These are phyloP conservation scores for Yamadazyma triangularis DNA, from an alignment of 1,139 yeast species.

Conservation along the genomic window DNA sequence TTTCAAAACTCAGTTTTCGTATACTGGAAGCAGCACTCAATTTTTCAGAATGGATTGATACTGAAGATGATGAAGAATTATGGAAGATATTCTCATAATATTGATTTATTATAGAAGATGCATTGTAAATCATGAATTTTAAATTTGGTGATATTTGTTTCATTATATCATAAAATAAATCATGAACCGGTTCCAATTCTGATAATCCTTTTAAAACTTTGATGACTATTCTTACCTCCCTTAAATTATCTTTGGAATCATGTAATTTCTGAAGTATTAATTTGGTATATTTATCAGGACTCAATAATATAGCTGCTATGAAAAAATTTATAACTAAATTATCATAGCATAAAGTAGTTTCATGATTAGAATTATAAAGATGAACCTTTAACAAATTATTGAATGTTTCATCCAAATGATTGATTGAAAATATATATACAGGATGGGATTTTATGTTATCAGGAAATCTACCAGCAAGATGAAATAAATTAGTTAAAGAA, in stretches of 20 bases:
- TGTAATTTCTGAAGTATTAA: slow-evolving; percentile 21
- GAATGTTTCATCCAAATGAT: slow-evolving; percentile 36
- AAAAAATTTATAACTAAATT: slow-evolving; percentile 35
- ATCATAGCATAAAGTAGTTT: slow-evolving; percentile 11
- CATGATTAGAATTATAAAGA: slow-evolving; percentile 9
- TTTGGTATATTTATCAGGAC: slow-evolving; percentile 30
- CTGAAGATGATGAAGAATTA: slow-evolving; percentile 7
- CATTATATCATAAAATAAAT: slow-evolving; percentile 21
- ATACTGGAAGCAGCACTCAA: slow-evolving; percentile 6
- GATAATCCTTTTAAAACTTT: slow-evolving; percentile 37
- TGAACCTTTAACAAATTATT: slow-evolving; percentile 18
- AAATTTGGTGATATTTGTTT: slow-evolving; percentile 17
- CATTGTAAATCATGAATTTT: slow-evolving; percentile 26
- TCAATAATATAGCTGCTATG: slow-evolving; percentile 39
- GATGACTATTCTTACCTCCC: slow-evolving; percentile 27
- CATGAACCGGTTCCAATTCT: slow-evolving; percentile 23
- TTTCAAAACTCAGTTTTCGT: slow-evolving; percentile 8
- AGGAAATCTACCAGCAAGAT: slow-evolving; percentile 37
- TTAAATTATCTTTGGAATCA: slow-evolving; percentile 23
- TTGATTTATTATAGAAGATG: slow-evolving; percentile 25
- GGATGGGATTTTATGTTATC: slow-evolving; percentile 28
- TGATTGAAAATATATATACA: slow-evolving; percentile 37
- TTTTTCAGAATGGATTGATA: slow-evolving; percentile 9
- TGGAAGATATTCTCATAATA: slow-evolving; percentile 13
- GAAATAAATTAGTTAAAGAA: slow-evolving; percentile 36